These are phyloP conservation scores for Telfairia occidentalis DNA, from an alignment of 331 rosid species.

Conservation along the genomic window DNA sequence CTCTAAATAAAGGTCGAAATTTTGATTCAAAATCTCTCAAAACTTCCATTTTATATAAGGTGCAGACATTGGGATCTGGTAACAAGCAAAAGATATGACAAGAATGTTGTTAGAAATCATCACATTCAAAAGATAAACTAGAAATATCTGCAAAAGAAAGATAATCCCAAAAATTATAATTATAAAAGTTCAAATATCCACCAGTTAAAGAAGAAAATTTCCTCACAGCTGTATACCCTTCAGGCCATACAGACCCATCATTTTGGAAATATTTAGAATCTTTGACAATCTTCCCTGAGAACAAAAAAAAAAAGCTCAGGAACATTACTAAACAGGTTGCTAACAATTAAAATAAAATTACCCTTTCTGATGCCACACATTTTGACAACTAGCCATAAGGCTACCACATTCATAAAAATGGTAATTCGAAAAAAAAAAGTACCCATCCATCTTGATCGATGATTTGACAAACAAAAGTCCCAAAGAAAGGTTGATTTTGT, in stretches of 20 bases:
- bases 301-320: conserved; percentile 6
- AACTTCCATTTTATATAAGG: conserved; percentile 83
- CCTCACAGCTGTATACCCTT: conserved; percentile 84
- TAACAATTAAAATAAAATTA: background rate
- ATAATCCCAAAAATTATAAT: conserved; percentile 3
- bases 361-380: background rate
- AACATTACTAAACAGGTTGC: background rate
- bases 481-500: background rate
- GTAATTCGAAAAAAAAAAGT: background rate
- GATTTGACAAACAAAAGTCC: background rate
- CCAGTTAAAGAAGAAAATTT: conserved; percentile 76
- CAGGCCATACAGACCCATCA: conserved; percentile 67
- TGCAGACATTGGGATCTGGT: conserved; percentile 43
- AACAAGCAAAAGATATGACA: conserved; percentile 10
- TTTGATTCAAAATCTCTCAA: conserved; percentile 75
- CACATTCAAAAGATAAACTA: background rate
- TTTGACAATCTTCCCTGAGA: conserved; percentile 65
- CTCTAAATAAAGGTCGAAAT: conserved; percentile 70
- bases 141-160: background rate
- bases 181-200: conserved; percentile 18
- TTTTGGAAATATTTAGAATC: conserved; percentile 55
- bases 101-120: conserved; percentile 9
- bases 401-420: background rate
- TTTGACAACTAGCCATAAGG: background rate
- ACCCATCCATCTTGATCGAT: background rate